A percentile compares a stretch with the other conserved stretches of the same genome.
Conservation (phyloP, 2,329 filamentous ascomycete genomes). For the Parastagonospora avenae region DNA sequence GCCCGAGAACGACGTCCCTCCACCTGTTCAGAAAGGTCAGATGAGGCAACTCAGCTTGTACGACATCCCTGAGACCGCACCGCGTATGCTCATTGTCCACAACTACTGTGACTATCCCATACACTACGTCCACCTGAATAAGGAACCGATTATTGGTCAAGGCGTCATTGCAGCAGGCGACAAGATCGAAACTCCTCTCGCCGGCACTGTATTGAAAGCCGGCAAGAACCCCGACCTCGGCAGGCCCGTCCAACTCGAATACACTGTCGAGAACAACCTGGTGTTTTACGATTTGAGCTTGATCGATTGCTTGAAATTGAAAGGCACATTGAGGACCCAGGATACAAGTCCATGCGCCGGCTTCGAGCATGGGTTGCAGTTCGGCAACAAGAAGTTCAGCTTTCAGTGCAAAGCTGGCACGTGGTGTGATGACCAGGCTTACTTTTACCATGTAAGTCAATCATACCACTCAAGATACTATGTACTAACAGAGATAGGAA, state of each 20-base stretch:
- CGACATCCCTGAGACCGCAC: slow-evolving; percentile 5
- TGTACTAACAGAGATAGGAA: slow-evolving; percentile 9
- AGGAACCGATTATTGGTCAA: neutral
- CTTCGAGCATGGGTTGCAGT: slow-evolving; percentile 20
- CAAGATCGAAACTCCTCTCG: slow-evolving; percentile 9
- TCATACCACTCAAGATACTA: neutral
- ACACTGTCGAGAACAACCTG: slow-evolving; percentile 5
- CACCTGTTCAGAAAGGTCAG: slow-evolving; percentile 11
- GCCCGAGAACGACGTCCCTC: slow-evolving; percentile 15
- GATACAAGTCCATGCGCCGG: slow-evolving; percentile 17
- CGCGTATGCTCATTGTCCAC: slow-evolving; percentile 17
- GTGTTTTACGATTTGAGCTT: slow-evolving; percentile 26
- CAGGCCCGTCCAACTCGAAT: slow-evolving; percentile 20
- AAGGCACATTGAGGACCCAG: no score
- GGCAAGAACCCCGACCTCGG: slow-evolving; percentile 13
- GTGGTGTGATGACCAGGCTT: slow-evolving; percentile 30
- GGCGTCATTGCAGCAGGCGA: slow-evolving; percentile 10
- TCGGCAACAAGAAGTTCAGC: slow-evolving; percentile 10
- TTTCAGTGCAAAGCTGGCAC: slow-evolving; percentile 18
- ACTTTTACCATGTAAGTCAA: slow-evolving; percentile 17
- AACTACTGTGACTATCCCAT: slow-evolving; percentile 27
- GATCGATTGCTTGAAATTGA: slow-evolving; percentile 15
- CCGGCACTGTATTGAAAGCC: slow-evolving; percentile 17
- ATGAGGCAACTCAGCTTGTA: slow-evolving; percentile 21
- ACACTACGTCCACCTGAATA: slow-evolving; percentile 12